Evolutionary conservation across 345 rosid species (phyloP).

Genomic region (Sonneratia caseolaris): DNA sequence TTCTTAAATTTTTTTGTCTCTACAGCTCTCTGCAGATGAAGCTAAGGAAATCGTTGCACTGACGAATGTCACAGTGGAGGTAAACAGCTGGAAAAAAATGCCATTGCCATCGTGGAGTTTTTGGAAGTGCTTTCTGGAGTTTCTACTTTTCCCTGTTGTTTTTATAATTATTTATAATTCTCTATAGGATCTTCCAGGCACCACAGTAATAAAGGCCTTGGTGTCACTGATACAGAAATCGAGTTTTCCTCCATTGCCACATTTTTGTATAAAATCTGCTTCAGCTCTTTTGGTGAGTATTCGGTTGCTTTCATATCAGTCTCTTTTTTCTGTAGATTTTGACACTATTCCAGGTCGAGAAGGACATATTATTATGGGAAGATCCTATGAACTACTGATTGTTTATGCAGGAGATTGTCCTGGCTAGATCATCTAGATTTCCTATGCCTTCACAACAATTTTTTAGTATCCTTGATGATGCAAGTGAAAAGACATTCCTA

Average conservation of each 20-base stretch:
- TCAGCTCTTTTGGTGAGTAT: constrained; percentile 67
- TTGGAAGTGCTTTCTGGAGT: neutral
- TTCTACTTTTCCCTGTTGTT: neutral
- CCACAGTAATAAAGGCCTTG: constrained; percentile 54
- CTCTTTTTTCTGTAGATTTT: neutral
- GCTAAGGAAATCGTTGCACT: constrained; percentile 64
- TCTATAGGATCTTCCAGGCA: constrained; percentile 59
- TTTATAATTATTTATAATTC: neutral
- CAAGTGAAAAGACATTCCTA: constrained; percentile 90
- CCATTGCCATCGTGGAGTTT: neutral
- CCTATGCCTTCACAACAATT: constrained; percentile 74
- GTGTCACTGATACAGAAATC: constrained; percentile 52
- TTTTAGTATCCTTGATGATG: constrained; percentile 80
- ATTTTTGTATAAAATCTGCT: constrained; percentile 66
- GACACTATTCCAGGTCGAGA: neutral
- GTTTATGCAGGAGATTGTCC: constrained; percentile 68
- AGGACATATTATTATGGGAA: neutral
- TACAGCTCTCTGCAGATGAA: constrained; percentile 63
- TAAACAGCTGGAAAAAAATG: constrained; percentile 2
- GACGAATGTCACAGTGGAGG: constrained; percentile 57
- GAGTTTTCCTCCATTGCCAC: constrained; percentile 62
- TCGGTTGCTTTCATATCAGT: neutral
- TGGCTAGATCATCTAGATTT: constrained; percentile 55
- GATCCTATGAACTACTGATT: constrained; percentile 2
- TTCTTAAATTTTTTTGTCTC: constrained; percentile 9